Percentiles rank a stretch among this genome's conserved stretches.
Conservation (phyloP, 305 asterid genomes). For the Fraxinus platypoda region DNA sequence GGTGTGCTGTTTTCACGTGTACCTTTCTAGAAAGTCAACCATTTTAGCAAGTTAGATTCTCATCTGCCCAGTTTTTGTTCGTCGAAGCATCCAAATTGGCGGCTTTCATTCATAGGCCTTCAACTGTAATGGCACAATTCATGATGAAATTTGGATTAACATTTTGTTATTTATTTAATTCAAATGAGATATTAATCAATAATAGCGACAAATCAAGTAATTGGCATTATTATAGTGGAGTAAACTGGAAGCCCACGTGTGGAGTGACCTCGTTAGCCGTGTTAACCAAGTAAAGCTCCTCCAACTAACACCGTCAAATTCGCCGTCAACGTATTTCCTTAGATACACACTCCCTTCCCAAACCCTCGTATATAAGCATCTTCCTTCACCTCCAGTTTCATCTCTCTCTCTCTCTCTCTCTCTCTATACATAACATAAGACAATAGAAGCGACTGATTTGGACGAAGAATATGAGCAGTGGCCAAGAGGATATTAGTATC, state of each 20-base stretch:
- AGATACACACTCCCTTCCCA: neutral
- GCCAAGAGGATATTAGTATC: constrained; percentile 16
- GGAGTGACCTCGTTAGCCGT: constrained; percentile 5
- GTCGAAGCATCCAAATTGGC: neutral
- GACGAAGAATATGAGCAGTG: constrained; percentile 22
- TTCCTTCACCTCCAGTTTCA: constrained; percentile 6
- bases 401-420: constrained; percentile 12
- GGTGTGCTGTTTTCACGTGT: neutral
- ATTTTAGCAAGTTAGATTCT: neutral
- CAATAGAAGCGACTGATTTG: neutral
- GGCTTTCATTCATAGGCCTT: neutral
- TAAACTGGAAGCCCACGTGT: constrained; percentile 33
- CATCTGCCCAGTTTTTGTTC: neutral
- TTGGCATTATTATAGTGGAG: neutral
- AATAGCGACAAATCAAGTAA: neutral
- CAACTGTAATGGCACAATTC: neutral
- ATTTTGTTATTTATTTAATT: neutral
- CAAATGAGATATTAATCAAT: neutral
- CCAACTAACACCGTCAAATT: constrained; percentile 5
- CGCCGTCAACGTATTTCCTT: constrained; percentile 1
- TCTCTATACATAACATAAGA: neutral
- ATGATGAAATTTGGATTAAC: neutral
- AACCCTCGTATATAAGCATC: constrained; percentile 21
- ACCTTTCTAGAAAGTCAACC: neutral
- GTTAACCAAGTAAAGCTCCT: neutral